Evolutionary conservation across 208 protist species (phyloP), one percentile per base, ranked within the genome.

Genomic region (Trypanosoma rangeli): DNA sequence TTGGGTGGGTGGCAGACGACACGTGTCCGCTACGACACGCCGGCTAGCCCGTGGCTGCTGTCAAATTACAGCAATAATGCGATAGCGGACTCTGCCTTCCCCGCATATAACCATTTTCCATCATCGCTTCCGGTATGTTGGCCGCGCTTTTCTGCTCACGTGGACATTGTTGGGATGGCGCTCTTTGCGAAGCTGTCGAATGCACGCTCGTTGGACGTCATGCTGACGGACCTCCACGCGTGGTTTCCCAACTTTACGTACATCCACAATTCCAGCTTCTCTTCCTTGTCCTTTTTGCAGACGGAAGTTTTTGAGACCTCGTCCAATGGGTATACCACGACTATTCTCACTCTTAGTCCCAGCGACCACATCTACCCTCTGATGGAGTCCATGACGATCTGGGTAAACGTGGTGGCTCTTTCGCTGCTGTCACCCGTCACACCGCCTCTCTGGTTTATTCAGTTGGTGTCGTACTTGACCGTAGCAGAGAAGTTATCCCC

Each of bases 161-260:
- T 93, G 10, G 78, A 87, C 52, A 74, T 91, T 50, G 60, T 86
- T 0, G 80, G 72, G 59, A 82, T 91, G 68, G 80, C 83, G 1
- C 76, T 89, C 39, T 84, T 93, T 48, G 78, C 85, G 1, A 91
- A 89, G 58, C 42, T 93, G 7, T 76, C 75, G 16, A 64, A 88
- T 62, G 86, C 85, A 57, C 22, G 28, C 20, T 68, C 82, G 46
- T 7, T 42, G 8, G 52, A 56, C 3, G 50, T 67, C 13, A 81
- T 81, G 63, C 42, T 68, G 12, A 58, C 35, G 4, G 87, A 93
- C 58, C 56, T 93, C 13, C 22, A 64, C 4, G 46, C n/a, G 33
- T 91, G 80, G 80, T 89, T 93, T 59, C 87, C 87, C 0, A 54
- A 52, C 8, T 90, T 84, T 62, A 42, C 20, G 2, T 73, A 70